Base-by-base conservation (phyloP, 2,329 filamentous ascomycete species). In the Trichoderma afroharzianum region DNA sequence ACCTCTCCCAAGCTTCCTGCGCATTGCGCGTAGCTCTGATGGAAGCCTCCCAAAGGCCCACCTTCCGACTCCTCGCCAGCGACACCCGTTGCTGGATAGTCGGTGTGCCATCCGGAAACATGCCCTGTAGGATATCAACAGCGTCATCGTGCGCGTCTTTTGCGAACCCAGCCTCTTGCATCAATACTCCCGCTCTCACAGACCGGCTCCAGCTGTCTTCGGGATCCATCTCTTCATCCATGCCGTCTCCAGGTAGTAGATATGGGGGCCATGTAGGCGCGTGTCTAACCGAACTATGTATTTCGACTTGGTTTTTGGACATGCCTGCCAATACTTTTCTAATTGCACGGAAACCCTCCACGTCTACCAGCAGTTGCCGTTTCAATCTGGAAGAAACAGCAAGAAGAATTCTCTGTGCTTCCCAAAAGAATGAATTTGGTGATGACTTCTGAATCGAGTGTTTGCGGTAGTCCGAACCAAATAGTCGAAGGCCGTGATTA, bases 181-280 rank as follows among this genome's bases (percentile, higher is more conserved):
- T 87, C 72, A 88, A 82, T 50, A 84, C 79, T 6, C 88, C 85
- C 1, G 87, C 88, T 72, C 82, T 83, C 9, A 87, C 82, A 53
- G 85, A 84, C 68, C 88, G 83, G 70, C 87, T 88, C 74, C 85
- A 81, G 72, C 87, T 86, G 30, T 89, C 86, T 58, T 87, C 83
- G 1, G 80, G 81, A 6, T 83, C 82, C 64, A 84, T 82, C 64
- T 80, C 82, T 74, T 89, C 88, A 76, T 91, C 89, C 73, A 88
- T 85, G 1, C 88, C 89, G 75, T 91, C 87, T 71, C 86, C 84
- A 12, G 86, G 83, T 47, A 83, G 81, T 69, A 88, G 80, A 78
- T 89, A 91, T 0, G 89, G 89, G 11, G 89, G 89, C 89, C 89
- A 91, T 2, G 83, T 84, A 63, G 84, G 82, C 2, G 82, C 80